A percentile compares a stretch with the other conserved stretches of the same genome.
phyloP scores from a whole-genome alignment of 805 yeast genomes.

The Jamesozyma lodderae region DNA sequence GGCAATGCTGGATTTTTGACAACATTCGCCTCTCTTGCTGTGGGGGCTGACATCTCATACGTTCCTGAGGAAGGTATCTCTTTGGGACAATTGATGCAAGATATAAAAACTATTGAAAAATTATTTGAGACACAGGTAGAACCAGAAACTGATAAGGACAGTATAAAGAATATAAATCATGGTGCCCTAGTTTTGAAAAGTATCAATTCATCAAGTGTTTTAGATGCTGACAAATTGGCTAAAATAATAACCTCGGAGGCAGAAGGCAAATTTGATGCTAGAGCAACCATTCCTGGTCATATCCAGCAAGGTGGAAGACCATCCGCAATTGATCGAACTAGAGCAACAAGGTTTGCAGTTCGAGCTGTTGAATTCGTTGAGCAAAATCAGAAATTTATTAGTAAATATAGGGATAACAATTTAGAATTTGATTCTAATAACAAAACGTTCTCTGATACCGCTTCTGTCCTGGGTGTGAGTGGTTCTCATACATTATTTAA shows the following conservation, averaged over 20 bases:
- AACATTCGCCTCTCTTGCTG: slow-evolving; percentile 53
- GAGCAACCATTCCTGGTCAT: slow-evolving; percentile 78
- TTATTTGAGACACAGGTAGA: slow-evolving; percentile 53
- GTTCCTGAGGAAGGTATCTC: slow-evolving; percentile 66
- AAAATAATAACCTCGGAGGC: slow-evolving; percentile 55
- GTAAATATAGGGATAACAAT: slow-evolving; percentile 26
- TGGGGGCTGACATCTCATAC: slow-evolving; percentile 68
- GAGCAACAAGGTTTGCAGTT: slow-evolving; percentile 63
- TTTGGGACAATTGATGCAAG: slow-evolving; percentile 53
- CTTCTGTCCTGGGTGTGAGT: slow-evolving; percentile 76
- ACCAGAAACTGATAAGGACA: too few relatives aligned
- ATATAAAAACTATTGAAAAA: slow-evolving; percentile 50
- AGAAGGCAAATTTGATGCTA: slow-evolving; percentile 59
- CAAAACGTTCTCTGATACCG: slow-evolving; percentile 40
- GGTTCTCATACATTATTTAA: slow-evolving; percentile 69
- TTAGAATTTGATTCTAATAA: slow-evolving; percentile 25
- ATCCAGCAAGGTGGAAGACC: slow-evolving; percentile 81
- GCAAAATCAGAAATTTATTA: slow-evolving; percentile 22
- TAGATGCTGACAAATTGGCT: slow-evolving; percentile 60
- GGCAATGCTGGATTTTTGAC: slow-evolving; percentile 79
- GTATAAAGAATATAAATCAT: too few relatives aligned
- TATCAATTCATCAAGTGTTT: slow-evolving; percentile 62
- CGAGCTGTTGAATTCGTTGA: slow-evolving; percentile 65
- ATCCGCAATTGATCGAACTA: slow-evolving; percentile 66
- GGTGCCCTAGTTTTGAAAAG: slow-evolving; percentile 65